Percentiles rank a stretch among this genome's conserved stretches.
phyloP scores from a whole-genome alignment of 2,329 filamentous ascomycete genomes.

The Leptographium lundbergii region DNA sequence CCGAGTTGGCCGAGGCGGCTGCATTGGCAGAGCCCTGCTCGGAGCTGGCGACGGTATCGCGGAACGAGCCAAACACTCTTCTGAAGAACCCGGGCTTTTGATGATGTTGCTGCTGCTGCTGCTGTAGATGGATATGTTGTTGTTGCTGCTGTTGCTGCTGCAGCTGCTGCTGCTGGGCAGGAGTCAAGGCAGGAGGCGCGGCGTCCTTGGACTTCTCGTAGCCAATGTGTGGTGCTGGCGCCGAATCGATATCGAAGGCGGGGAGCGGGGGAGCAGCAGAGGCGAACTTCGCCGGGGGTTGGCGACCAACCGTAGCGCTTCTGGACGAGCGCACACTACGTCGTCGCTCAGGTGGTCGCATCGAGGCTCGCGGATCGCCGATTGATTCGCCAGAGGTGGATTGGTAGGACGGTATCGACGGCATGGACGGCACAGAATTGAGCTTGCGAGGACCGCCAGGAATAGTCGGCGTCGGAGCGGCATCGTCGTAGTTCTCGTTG shows the following conservation, averaged over 20 bases:
- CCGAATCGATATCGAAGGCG: slow-evolving; percentile 33
- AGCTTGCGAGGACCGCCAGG: slow-evolving; percentile 59
- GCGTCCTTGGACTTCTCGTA: slow-evolving; percentile 45
- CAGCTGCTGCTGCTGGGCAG: background rate
- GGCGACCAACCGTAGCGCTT: slow-evolving; percentile 27
- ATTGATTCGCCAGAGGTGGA: slow-evolving; percentile 26
- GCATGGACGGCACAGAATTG: slow-evolving; percentile 21
- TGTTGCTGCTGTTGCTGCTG: slow-evolving; percentile 3
- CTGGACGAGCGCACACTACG: slow-evolving; percentile 46
- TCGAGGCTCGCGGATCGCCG: slow-evolving; percentile 20
- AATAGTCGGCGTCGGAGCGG: slow-evolving; percentile 75
- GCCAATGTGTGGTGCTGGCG: slow-evolving; percentile 44
- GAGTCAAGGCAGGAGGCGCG: slow-evolving; percentile 21
- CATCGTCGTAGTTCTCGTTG: slow-evolving; percentile 52
- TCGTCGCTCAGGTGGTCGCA: slow-evolving; percentile 29
- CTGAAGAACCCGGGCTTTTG: slow-evolving; percentile 67
- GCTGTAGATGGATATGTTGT: no score
- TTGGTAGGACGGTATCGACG: slow-evolving; percentile 23
- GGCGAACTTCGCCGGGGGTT: slow-evolving; percentile 17
- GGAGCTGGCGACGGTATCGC: slow-evolving; percentile 23
- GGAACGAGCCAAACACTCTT: slow-evolving; percentile 74
- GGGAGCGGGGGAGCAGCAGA: slow-evolving; percentile 13
- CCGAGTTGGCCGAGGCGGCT: slow-evolving; percentile 7
- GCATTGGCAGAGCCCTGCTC: slow-evolving; percentile 10
- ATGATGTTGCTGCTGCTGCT: slow-evolving; percentile 37